A percentile compares a stretch with the other conserved stretches of the same genome.
Conservation (phyloP, 2,329 filamentous ascomycete species). For the Macrophomina pseudophaseolina region DNA sequence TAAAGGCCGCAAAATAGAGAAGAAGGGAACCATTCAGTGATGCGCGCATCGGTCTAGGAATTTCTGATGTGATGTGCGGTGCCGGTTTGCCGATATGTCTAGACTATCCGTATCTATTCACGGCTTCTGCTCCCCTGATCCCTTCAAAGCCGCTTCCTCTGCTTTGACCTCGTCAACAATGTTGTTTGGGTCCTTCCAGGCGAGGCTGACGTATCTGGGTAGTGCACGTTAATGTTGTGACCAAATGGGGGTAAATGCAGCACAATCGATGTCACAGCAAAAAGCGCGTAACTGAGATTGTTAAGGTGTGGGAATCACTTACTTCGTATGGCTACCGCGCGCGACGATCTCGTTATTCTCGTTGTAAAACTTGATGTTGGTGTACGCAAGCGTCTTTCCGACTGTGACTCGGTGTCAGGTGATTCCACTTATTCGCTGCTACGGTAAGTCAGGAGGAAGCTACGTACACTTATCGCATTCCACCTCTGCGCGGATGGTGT, state of each 20-base stretch:
- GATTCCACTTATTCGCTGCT: not conserved
- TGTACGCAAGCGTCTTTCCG: conserved; percentile 69
- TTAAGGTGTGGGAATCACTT: conserved; percentile 29
- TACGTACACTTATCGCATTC: conserved; percentile 67
- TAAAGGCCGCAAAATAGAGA: not conserved
- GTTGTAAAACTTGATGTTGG: conserved; percentile 66
- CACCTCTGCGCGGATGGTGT: conserved; percentile 65
- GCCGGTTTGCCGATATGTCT: too few species aligned
- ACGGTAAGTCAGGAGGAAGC: not conserved
- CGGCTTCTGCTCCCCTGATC: not conserved
- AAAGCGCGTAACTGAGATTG: too few species aligned
- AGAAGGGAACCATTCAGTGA: too few species aligned
- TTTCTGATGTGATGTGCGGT: too few species aligned
- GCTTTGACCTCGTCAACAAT: conserved; percentile 60
- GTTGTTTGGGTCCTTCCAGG: conserved; percentile 68
- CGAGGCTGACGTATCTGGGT: conserved; percentile 61
- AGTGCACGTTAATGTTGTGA: not conserved
- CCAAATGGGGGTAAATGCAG: not conserved
- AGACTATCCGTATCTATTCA: not conserved
- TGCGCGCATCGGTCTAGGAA: too few species aligned
- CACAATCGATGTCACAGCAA: not conserved
- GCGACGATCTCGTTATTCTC: conserved; percentile 64
- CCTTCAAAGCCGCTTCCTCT: conserved; percentile 3
- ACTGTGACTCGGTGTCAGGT: conserved; percentile 46
- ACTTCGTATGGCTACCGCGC: conserved; percentile 71